A percentile compares a stretch with the other conserved stretches of the same genome.
These are phyloP conservation scores for Oryza rufipogon DNA, from an alignment of 176 grass and related monocot genomes.

Conservation along the genomic window DNA sequence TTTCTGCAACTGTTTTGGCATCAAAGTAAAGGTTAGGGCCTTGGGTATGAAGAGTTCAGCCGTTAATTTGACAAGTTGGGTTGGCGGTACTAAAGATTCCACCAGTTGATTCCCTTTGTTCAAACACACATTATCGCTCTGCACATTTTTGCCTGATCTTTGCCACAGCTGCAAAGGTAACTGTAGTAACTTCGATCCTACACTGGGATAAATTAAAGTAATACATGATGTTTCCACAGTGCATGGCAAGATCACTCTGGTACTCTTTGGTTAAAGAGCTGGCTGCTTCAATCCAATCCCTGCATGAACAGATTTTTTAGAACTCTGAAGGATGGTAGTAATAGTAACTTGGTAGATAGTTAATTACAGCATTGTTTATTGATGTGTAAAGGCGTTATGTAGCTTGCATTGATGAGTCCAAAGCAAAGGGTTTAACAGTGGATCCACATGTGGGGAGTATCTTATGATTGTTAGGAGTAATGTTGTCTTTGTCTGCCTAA, in stretches of 20 bases:
- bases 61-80: slow-evolving; percentile 45
- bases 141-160: slow-evolving; percentile 38
- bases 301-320: slow-evolving; percentile 31
- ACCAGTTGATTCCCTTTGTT: slow-evolving; percentile 37
- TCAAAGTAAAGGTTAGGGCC: slow-evolving; percentile 59
- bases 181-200: slow-evolving; percentile 26
- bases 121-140: slow-evolving; percentile 30
- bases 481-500: slow-evolving; percentile 25
- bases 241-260: slow-evolving; percentile 45
- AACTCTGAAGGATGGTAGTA: slow-evolving; percentile 23
- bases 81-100: slow-evolving; percentile 45
- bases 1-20: slow-evolving; percentile 50
- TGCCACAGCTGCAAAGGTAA: slow-evolving; percentile 12
- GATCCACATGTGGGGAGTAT: slow-evolving; percentile 50
- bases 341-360: neutral
- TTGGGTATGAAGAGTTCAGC: slow-evolving; percentile 39
- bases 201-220: slow-evolving; percentile 43
- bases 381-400: slow-evolving; percentile 40
- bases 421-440: slow-evolving; percentile 44
- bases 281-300: slow-evolving; percentile 39
- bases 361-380: slow-evolving; percentile 30
- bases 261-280: slow-evolving; percentile 32
- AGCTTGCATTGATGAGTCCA: slow-evolving; percentile 56
- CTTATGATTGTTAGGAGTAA: slow-evolving; percentile 38
- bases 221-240: slow-evolving; percentile 33